Conservation (phyloP, 495 filamentous ascomycete genomes). For the Bryoglossum gracile region DNA sequence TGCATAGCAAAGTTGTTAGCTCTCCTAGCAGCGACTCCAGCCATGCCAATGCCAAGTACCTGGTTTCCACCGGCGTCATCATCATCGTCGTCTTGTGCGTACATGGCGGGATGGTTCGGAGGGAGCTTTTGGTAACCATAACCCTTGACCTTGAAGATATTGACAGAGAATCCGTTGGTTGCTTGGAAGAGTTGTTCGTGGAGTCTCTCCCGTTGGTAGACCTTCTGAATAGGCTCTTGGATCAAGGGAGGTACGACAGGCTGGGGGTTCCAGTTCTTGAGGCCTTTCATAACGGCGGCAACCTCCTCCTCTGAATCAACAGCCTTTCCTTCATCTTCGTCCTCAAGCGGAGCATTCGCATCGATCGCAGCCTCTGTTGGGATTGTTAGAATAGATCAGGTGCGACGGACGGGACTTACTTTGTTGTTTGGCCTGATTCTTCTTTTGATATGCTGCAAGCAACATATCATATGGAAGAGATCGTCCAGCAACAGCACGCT, state of each 20-base stretch:
- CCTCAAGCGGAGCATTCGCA: conserved; percentile 83
- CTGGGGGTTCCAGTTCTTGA: conserved; percentile 65
- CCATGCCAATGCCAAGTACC: conserved; percentile 11
- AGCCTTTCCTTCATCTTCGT: conserved; percentile 68
- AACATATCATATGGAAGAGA: conserved; percentile 94
- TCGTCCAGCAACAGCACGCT: conserved; percentile 81
- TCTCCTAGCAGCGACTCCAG: conserved; percentile 7
- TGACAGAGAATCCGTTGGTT: conserved; percentile 46
- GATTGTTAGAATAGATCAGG: conserved; percentile 22
- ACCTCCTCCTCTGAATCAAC: conserved; percentile 94
- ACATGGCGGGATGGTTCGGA: conserved; percentile 31
- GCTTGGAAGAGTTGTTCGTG: conserved; percentile 84
- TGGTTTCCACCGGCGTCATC: conserved; percentile 4
- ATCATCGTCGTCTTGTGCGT: conserved; percentile 12
- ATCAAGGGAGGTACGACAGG: conserved; percentile 61
- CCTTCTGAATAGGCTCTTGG: conserved; percentile 59
- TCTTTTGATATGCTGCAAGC: conserved; percentile 92
- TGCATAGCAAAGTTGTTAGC: conserved; percentile 16
- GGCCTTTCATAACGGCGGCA: conserved; percentile 76
- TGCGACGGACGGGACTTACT: conserved; percentile 43
- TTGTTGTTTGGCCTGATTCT: conserved; percentile 96
- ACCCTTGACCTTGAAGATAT: conserved; percentile 39
- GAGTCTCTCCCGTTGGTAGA: conserved; percentile 78
- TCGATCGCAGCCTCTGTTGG: conserved; percentile 78
- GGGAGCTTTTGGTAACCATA: conserved; percentile 37